phyloP scores from a whole-genome alignment of 129 eudicot genomes.

The Kitagawia praeruptora region DNA sequence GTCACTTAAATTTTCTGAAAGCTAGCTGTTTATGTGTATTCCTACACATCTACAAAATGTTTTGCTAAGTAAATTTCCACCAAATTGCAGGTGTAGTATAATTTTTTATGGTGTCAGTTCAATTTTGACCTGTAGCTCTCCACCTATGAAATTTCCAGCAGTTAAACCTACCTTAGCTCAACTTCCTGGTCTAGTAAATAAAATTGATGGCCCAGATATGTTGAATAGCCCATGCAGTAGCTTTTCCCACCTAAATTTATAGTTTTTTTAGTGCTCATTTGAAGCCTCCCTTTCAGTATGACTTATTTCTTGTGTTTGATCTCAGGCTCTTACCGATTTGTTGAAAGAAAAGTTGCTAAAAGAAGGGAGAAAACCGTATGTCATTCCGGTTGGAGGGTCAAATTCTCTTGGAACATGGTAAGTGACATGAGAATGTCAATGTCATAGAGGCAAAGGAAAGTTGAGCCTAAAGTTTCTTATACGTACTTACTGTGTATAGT shows the following conservation, averaged over 20 bases:
- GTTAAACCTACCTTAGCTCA: background rate
- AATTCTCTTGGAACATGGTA: constrained; percentile 96
- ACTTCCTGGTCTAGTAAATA: background rate
- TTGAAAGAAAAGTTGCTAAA: constrained; percentile 77
- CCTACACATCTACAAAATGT: background rate
- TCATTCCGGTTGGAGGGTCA: constrained; percentile 99
- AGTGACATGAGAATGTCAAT: constrained; percentile 29
- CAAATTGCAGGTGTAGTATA: background rate
- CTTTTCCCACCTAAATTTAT: background rate
- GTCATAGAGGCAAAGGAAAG: constrained; percentile 26
- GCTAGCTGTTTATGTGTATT: background rate
- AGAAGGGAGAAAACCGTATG: constrained; percentile 93
- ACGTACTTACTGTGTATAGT: background rate
- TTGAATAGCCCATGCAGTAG: background rate
- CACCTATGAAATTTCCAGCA: background rate
- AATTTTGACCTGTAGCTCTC: background rate
- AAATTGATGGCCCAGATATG: background rate
- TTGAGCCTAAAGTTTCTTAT: background rate
- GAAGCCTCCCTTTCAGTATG: background rate
- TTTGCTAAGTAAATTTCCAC: background rate
- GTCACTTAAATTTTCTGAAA: background rate
- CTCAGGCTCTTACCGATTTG: constrained; percentile 68
- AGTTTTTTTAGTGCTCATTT: background rate
- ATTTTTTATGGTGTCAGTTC: background rate
- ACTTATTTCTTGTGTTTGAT: constrained; percentile 13